A percentile compares a stretch with the other conserved stretches of the same genome.
These are phyloP conservation scores for Umbelopsis ramanniana DNA, from an alignment of 192 early-diverging fungal genomes.

Conservation along the genomic window DNA sequence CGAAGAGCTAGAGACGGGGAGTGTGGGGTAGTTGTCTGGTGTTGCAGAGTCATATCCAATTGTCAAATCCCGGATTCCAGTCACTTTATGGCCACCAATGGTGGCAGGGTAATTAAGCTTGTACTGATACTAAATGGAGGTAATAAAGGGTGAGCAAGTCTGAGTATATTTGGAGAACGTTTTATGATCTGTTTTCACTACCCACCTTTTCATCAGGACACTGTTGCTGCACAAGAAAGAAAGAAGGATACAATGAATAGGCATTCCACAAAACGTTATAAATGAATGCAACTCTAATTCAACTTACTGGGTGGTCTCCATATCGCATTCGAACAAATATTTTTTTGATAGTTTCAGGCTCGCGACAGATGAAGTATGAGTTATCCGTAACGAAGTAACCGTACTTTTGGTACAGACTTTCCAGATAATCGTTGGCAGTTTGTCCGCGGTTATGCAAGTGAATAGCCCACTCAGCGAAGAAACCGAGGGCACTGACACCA, in stretches of 20 bases:
- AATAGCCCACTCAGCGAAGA: constrained; percentile 78
- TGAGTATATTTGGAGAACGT: neutral
- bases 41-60: constrained; percentile 82
- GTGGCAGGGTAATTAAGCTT: constrained; percentile 72
- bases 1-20: constrained; percentile 76
- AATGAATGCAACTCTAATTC: neutral
- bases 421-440: constrained; percentile 69
- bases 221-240: neutral
- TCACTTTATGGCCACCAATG: constrained; percentile 70
- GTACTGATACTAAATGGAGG: constrained; percentile 29
- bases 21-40: constrained; percentile 59
- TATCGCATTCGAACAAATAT: constrained; percentile 88
- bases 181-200: neutral
- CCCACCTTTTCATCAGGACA: neutral
- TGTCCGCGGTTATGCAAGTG: constrained; percentile 66
- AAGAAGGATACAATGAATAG: constrained; percentile 1
- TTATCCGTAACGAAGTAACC: constrained; percentile 88
- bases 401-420: constrained; percentile 75
- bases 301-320: constrained; percentile 50
- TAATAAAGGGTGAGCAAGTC: too few relatives aligned
- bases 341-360: constrained; percentile 64
- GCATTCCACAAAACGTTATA: neutral
- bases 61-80: constrained; percentile 85
- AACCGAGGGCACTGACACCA: constrained; percentile 82
- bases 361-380: constrained; percentile 86